phyloP scores from a whole-genome alignment of 345 rosid genomes.

The Brassica juncea region DNA sequence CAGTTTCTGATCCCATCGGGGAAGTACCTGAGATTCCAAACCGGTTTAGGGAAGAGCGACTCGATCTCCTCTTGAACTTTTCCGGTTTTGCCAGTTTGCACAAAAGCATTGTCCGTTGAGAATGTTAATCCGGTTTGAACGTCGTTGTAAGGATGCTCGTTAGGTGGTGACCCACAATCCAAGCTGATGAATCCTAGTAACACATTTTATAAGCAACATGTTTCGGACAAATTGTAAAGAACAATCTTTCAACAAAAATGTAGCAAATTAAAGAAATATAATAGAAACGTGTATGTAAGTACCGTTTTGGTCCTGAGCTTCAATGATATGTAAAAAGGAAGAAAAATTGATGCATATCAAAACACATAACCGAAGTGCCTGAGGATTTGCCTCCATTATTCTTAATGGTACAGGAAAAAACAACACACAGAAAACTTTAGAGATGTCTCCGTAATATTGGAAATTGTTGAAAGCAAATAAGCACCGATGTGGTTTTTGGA shows the following conservation, averaged over 20 bases:
- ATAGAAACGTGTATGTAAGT: neutral
- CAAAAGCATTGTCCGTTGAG: constrained; percentile 32
- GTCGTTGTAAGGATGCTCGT: constrained; percentile 22
- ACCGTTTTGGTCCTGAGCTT: constrained; percentile 35
- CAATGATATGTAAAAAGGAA: constrained; percentile 4
- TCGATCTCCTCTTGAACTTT: constrained; percentile 26
- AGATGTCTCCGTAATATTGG: constrained; percentile 3
- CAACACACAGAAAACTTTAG: neutral
- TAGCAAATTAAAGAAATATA: neutral
- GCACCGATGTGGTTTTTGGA: constrained; percentile 12
- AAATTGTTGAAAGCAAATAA: constrained; percentile 2
- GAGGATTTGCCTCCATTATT: constrained; percentile 34
- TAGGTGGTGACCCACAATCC: constrained; percentile 32
- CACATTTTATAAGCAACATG: neutral
- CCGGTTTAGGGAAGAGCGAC: neutral
- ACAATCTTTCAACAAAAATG: neutral
- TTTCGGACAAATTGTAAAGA: neutral
- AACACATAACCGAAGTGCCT: constrained; percentile 18
- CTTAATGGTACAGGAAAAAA: neutral
- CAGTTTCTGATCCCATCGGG: constrained; percentile 40
- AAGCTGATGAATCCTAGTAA: constrained; percentile 39
- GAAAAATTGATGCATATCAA: constrained; percentile 19
- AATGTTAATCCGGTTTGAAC: constrained; percentile 29
- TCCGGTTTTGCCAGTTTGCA: constrained; percentile 30
- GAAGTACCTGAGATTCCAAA: constrained; percentile 35